Evolutionary conservation across 2,329 filamentous ascomycete species (phyloP).

Genomic region (Botrytis sinoallii): DNA sequence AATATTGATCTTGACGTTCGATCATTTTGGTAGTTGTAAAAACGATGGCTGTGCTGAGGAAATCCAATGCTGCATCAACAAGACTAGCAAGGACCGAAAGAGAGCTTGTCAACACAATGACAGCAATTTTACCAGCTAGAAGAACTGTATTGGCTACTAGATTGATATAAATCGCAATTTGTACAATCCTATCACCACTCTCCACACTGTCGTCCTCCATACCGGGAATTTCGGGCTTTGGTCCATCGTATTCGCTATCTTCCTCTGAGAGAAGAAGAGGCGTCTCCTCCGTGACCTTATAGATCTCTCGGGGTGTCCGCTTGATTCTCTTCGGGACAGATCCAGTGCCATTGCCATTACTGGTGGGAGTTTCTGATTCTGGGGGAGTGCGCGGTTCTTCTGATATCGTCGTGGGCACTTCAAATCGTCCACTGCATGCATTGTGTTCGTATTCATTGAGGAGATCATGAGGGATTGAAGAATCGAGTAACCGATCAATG

Average conservation of each 20-base stretch:
- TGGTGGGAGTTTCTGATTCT: slow-evolving; percentile 19
- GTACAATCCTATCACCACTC: slow-evolving; percentile 71
- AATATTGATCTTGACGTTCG: slow-evolving; percentile 42
- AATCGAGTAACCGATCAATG: slow-evolving; percentile 87
- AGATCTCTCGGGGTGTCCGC: slow-evolving; percentile 81
- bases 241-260: slow-evolving; percentile 44
- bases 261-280: slow-evolving; percentile 52
- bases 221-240: slow-evolving; percentile 61
- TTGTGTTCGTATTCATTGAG: slow-evolving; percentile 80
- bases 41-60: slow-evolving; percentile 57
- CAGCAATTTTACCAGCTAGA: slow-evolving; percentile 53
- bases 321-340: slow-evolving; percentile 56
- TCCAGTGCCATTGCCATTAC: slow-evolving; percentile 36
- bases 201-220: slow-evolving; percentile 72
- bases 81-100: slow-evolving; percentile 60
- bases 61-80: slow-evolving; percentile 58
- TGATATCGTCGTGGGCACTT: slow-evolving; percentile 71
- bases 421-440: slow-evolving; percentile 43
- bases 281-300: slow-evolving; percentile 66
- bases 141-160: slow-evolving; percentile 58
- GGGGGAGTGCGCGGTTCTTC: slow-evolving; percentile 55
- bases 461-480: slow-evolving; percentile 84
- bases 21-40: slow-evolving; percentile 59
- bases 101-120: slow-evolving; percentile 54
- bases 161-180: slow-evolving; percentile 77